phyloP scores from a whole-genome alignment of 192 early-diverging fungal species.

The Lobosporangium transversale region DNA sequence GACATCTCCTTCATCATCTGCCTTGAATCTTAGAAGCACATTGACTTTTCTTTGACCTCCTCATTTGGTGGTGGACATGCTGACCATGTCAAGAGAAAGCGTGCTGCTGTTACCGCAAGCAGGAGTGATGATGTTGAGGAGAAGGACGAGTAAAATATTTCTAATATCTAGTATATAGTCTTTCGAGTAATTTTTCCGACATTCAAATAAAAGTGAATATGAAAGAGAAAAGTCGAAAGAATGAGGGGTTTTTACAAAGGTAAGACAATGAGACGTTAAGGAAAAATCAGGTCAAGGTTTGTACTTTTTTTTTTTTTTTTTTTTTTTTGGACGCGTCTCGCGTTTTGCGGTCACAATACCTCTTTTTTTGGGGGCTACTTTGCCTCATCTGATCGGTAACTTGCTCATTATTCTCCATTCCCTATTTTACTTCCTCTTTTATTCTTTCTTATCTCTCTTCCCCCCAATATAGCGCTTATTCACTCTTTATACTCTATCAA shows the following conservation, averaged over 20 bases:
- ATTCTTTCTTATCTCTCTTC: neutral
- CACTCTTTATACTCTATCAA: too few relatives aligned
- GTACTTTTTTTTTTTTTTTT: neutral
- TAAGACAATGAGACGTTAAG: neutral
- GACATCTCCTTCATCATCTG: constrained; percentile 95
- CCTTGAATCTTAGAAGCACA: constrained; percentile 70
- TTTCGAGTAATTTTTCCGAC: too few relatives aligned
- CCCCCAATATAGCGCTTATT: neutral
- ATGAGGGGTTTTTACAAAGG: too few relatives aligned
- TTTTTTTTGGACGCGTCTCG: too few relatives aligned
- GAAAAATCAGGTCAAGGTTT: neutral
- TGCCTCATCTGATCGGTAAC: neutral
- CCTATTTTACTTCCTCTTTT: neutral
- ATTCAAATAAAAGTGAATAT: too few relatives aligned
- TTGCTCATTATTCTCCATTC: neutral
- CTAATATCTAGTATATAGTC: too few relatives aligned
- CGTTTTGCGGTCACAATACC: too few relatives aligned
- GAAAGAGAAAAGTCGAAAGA: too few relatives aligned
- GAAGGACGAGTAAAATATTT: constrained; percentile 62
- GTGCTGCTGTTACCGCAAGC: constrained; percentile 74
- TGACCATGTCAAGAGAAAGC: constrained; percentile 97
- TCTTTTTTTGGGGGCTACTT: neutral
- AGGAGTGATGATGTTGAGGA: constrained; percentile 67
- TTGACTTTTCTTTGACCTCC: constrained; percentile 82
- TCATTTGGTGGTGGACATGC: constrained; percentile 98